A percentile compares a stretch with the other conserved stretches of the same genome.
phyloP scores from a whole-genome alignment of 768 basidiomycete species.

The Psilocybe subaeruginosa region DNA sequence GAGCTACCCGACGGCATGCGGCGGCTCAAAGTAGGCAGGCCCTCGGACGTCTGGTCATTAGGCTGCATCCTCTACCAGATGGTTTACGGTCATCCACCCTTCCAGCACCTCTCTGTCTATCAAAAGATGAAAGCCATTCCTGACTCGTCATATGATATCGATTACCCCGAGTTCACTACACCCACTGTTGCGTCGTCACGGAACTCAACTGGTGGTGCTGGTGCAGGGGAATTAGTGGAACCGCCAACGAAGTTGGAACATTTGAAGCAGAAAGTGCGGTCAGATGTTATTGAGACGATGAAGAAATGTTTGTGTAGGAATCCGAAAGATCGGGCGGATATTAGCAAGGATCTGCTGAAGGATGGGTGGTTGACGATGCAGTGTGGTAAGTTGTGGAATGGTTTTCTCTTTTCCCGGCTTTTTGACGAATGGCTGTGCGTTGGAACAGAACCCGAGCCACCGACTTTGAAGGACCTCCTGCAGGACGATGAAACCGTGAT shows the following conservation, averaged over 20 bases:
- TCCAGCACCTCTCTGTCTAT: slow-evolving; percentile 79
- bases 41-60: slow-evolving; percentile 97
- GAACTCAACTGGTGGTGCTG: slow-evolving; percentile 25
- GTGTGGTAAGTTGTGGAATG: slow-evolving; percentile 44
- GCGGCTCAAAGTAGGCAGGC: slow-evolving; percentile 91
- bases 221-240: slow-evolving; percentile 29
- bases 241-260: slow-evolving; percentile 67
- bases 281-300: slow-evolving; percentile 81
- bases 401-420: neutral
- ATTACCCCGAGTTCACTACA: slow-evolving; percentile 74
- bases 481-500: slow-evolving; percentile 69
- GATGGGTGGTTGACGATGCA: slow-evolving; percentile 79
- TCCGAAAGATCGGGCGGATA: slow-evolving; percentile 85
- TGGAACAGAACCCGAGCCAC: slow-evolving; percentile 25
- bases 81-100: slow-evolving; percentile 94
- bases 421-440: neutral
- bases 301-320: slow-evolving; percentile 77
- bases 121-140: slow-evolving; percentile 97
- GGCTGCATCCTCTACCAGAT: slow-evolving; percentile 99
- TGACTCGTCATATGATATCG: slow-evolving; percentile 72
- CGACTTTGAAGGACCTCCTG: slow-evolving; percentile 34
- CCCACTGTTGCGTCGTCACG: slow-evolving; percentile 49
- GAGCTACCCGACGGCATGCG: slow-evolving; percentile 86
- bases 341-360: slow-evolving; percentile 76
- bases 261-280: slow-evolving; percentile 69